Conservation (phyloP, 495 filamentous ascomycete species). For the Geoglossum glabrum region DNA sequence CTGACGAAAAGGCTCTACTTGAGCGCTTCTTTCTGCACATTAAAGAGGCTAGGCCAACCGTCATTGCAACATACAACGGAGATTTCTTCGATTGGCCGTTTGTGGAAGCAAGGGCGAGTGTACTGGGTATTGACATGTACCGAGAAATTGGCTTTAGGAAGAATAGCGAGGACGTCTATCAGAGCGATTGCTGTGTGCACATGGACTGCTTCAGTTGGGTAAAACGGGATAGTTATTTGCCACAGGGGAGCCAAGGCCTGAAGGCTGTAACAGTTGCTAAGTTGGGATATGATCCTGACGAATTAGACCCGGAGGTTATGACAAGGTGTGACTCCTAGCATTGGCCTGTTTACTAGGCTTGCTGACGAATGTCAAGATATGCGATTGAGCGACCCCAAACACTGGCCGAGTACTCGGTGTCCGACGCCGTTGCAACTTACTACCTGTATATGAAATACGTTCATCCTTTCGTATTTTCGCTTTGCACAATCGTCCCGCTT, state of each 20-base stretch:
- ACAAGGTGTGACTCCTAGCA: conserved; percentile 28
- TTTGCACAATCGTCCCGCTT: conserved; percentile 90
- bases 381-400: conserved; percentile 83
- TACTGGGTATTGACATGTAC: conserved; percentile 98
- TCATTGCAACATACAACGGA: conserved; percentile 98
- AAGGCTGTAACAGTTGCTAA: conserved; percentile 97
- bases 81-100: conserved; percentile 99
- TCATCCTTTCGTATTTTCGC: conserved; percentile 95
- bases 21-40: conserved; percentile 92
- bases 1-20: conserved; percentile 69
- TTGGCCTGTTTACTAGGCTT: neutral
- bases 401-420: conserved; percentile 93
- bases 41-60: conserved; percentile 82
- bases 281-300: conserved; percentile 93
- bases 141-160: conserved; percentile 91
- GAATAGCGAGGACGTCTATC: conserved; percentile 88
- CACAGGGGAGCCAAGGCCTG: conserved; percentile 88
- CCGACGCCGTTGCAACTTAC: conserved; percentile 95
- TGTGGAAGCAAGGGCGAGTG: conserved; percentile 78
- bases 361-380: conserved; percentile 24
- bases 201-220: conserved; percentile 99
- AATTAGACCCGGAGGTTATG: conserved; percentile 96
- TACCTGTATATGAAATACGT: conserved; percentile 99
- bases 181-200: conserved; percentile 84
- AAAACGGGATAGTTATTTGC: conserved; percentile 93